These are phyloP conservation scores for Chalciporus pseudorubinellus DNA, from an alignment of 768 basidiomycete species.

Conservation along the genomic window DNA sequence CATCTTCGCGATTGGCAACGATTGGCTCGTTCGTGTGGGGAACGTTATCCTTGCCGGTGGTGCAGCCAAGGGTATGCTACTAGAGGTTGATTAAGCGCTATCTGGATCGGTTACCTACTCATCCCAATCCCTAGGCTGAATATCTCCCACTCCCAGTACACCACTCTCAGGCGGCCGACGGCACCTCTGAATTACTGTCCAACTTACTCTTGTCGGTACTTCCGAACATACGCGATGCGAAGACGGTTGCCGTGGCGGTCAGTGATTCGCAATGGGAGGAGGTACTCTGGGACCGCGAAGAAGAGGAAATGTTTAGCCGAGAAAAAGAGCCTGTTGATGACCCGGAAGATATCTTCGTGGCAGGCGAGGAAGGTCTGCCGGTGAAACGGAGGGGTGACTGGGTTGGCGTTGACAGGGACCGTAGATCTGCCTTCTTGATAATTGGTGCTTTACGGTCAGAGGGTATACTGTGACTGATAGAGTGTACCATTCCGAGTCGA, in stretches of 20 bases:
- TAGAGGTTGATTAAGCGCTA: conserved; percentile 53
- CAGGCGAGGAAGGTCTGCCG: conserved; percentile 54
- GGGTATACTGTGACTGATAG: conserved; percentile 51
- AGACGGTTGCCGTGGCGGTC: conserved; percentile 74
- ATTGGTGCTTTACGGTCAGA: conserved; percentile 74
- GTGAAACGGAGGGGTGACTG: conserved; percentile 61
- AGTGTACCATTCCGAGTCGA: neutral
- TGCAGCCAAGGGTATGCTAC: conserved; percentile 76
- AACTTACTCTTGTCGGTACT: conserved; percentile 73
- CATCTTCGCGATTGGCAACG: conserved; percentile 71
- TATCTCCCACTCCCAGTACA: conserved; percentile 76
- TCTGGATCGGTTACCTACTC: conserved; percentile 4
- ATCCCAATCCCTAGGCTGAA: conserved; percentile 55
- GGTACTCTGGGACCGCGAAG: conserved; percentile 72
- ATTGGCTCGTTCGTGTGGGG: conserved; percentile 79
- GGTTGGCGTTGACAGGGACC: conserved; percentile 75
- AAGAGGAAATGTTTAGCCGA: conserved; percentile 42
- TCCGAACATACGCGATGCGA: conserved; percentile 70
- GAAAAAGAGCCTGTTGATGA: conserved; percentile 22
- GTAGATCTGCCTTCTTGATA: conserved; percentile 75
- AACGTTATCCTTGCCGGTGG: conserved; percentile 77
- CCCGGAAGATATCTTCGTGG: conserved; percentile 58
- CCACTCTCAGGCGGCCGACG: conserved; percentile 60
- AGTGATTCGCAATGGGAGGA: conserved; percentile 81
- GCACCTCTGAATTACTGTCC: conserved; percentile 70